These are phyloP conservation scores for Tylopilus orsonianus DNA, from an alignment of 1,284 basidiomycete genomes.

Conservation along the genomic window DNA sequence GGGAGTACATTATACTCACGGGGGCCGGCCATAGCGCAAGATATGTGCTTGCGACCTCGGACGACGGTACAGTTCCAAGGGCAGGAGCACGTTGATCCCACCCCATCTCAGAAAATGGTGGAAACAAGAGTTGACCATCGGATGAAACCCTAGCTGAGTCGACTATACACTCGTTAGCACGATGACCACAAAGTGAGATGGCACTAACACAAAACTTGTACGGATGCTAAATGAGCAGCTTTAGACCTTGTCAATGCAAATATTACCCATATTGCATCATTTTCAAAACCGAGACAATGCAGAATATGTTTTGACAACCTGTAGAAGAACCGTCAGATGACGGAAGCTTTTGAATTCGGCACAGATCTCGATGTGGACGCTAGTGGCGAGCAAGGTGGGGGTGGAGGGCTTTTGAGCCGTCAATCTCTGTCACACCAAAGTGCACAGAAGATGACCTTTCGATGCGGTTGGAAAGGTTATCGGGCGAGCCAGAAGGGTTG, in stretches of 20 bases:
- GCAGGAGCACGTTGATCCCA: background rate
- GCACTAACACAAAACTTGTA: background rate
- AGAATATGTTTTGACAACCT: background rate
- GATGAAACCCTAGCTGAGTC: background rate
- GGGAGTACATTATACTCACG: background rate
- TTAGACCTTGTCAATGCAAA: background rate
- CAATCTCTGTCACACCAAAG: too few species aligned
- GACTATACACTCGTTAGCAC: background rate
- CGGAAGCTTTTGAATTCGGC: background rate
- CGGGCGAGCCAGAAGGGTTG: conserved; percentile 64
- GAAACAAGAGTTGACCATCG: background rate
- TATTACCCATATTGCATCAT: background rate
- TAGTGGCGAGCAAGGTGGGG: too few species aligned
- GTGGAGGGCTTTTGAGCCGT: too few species aligned
- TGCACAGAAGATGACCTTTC: conserved; percentile 38
- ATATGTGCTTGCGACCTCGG: background rate
- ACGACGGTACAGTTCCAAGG: background rate
- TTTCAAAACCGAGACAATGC: background rate
- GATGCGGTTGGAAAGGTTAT: conserved; percentile 58
- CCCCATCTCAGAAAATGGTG: background rate
- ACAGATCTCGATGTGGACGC: conserved; percentile 49
- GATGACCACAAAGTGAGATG: background rate
- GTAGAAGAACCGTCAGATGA: background rate
- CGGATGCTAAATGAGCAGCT: background rate
- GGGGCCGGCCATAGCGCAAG: background rate